These are phyloP conservation scores for Lenwebbia sp. DNA, from an alignment of 345 rosid genomes.

Conservation along the genomic window DNA sequence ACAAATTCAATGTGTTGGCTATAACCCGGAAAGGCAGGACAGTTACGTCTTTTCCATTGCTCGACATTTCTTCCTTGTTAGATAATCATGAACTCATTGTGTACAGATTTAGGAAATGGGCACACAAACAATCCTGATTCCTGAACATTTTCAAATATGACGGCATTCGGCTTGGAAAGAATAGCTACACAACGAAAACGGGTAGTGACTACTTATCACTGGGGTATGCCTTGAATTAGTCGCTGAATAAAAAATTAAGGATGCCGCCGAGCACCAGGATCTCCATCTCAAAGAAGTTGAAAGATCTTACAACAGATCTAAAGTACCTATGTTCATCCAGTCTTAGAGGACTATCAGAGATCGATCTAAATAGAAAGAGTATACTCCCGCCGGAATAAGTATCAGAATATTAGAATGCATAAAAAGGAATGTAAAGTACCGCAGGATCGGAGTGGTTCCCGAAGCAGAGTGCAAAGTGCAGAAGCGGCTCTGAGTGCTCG, in stretches of 20 bases:
- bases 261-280: background rate
- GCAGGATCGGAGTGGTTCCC: conserved; percentile 99
- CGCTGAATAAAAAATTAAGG: background rate
- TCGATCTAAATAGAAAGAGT: background rate
- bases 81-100: background rate
- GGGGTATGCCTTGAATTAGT: background rate
- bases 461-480: conserved; percentile 76
- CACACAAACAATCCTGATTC: background rate
- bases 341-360: background rate
- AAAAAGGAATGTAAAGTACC: conserved; percentile 25
- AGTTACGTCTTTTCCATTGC: background rate
- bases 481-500: conserved; percentile 57
- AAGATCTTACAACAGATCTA: background rate
- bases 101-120: background rate
- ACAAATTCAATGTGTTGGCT: background rate
- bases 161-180: background rate
- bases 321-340: background rate
- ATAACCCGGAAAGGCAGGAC: background rate
- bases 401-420: background rate
- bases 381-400: background rate
- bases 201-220: background rate
- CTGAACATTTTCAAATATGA: background rate
- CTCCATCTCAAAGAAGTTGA: background rate
- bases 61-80: background rate
- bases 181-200: background rate